phyloP scores from a whole-genome alignment of 805 yeast species.

The Kuraishia borneana region DNA sequence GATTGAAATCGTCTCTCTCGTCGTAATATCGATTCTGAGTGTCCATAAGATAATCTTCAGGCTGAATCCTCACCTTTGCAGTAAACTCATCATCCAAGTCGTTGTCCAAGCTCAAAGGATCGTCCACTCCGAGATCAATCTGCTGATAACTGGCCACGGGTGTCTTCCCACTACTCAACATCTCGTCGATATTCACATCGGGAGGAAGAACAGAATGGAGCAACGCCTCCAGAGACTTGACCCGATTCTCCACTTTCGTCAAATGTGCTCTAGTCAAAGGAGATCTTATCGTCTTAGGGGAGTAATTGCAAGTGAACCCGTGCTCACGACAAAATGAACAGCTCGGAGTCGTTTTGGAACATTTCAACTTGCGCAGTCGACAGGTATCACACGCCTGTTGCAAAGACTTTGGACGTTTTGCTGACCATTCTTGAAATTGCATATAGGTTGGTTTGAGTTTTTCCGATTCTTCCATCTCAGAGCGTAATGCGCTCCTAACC shows the following conservation, averaged over 20 bases:
- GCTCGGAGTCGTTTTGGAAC: constrained; percentile 69
- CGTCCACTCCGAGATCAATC: neutral
- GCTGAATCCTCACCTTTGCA: neutral
- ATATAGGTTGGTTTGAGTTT: too few species aligned
- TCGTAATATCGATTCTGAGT: neutral
- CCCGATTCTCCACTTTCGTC: constrained; percentile 60
- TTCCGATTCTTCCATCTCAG: too few species aligned
- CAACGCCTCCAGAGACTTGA: constrained; percentile 32
- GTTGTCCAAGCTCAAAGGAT: neutral
- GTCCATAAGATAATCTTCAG: neutral
- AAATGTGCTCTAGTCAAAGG: constrained; percentile 76
- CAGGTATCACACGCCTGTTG: constrained; percentile 77
- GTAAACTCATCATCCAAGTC: neutral
- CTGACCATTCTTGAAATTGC: too few species aligned
- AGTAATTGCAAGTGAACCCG: constrained; percentile 64
- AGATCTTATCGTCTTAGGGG: constrained; percentile 68
- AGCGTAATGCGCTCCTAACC: too few species aligned
- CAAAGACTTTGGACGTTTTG: constrained; percentile 11
- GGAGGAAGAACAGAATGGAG: constrained; percentile 30
- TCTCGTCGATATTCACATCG: constrained; percentile 30
- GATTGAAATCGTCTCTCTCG: neutral
- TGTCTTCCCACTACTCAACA: constrained; percentile 5
- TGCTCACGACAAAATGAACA: constrained; percentile 68
- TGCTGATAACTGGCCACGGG: neutral
- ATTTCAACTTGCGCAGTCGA: constrained; percentile 65